Base-by-base conservation (phyloP, 2,329 filamentous ascomycete genomes). In the Emmonsia crescens region DNA sequence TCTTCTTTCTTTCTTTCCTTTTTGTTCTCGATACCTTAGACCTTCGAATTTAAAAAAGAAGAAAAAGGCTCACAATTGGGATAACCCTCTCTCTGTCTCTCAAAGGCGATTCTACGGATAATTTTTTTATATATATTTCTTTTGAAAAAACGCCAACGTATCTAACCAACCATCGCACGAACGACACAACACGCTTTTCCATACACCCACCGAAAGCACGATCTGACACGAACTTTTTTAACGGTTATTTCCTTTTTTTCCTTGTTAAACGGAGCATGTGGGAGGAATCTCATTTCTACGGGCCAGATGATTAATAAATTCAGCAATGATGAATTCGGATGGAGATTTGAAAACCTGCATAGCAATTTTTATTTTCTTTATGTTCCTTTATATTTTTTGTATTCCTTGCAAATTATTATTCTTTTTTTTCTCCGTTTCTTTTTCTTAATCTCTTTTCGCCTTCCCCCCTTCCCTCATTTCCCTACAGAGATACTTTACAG, bases 321-420 rank as follows among this genome's bases (percentile, higher is more conserved):
- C 49, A 52, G 24, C 6, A 38, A 38, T 55, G 33, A 55, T 38
- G 52, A n/a, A 55, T 38, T 55, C 27, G 49, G 29, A 52, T 52
- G 31, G 52, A 38, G n/a, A 55, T 55, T 48, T 48, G 4, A 4
- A 52, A 33, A 21, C 52, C 52, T 55, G 52, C 52, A 27, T 38
- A 55, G 52, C 52, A 55, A 31, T n/a, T 33, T 61, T 60, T 42
- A 44, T 51, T n/a, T 19, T 55, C 12, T 61, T 44, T n/a, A n/a
- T n/a, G n/a, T n/a, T n/a, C n/a, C n/a, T 48, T 61, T 44, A 59
- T 59, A 29, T 33, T 9, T 38, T 27, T 16, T 21, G 38, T 31
- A 36, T 24, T 58, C n/a, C n/a, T n/a, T n/a, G n/a, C n/a, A n/a
- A 49, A 29, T 49, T 60, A 36, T 10, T 46, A 21, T 48, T 57